Evolutionary conservation across 768 basidiomycete species (phyloP).

Genomic region (Russula lepida): DNA sequence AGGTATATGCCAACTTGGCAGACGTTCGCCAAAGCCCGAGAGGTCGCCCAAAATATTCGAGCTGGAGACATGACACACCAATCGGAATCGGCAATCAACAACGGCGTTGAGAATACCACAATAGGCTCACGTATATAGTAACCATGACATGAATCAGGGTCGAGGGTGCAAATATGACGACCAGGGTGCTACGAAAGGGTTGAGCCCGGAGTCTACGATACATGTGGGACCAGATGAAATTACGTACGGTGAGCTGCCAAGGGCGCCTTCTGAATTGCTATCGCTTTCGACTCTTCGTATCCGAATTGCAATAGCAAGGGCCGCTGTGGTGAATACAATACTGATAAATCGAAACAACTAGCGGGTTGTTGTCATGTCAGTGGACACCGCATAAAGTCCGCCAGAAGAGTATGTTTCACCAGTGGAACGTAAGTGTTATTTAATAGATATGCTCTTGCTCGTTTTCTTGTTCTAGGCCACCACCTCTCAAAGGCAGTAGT

Average conservation of each 20-base stretch:
- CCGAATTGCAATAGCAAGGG: constrained; percentile 69
- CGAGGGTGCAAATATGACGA: constrained; percentile 78
- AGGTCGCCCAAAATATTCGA: constrained; percentile 89
- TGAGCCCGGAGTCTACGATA: constrained; percentile 27
- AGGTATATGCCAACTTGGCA: constrained; percentile 76
- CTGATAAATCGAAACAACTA: constrained; percentile 83
- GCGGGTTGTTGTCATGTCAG: constrained; percentile 1
- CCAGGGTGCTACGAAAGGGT: constrained; percentile 46
- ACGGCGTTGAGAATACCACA: neutral
- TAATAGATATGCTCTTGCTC: constrained; percentile 57
- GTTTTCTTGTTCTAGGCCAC: constrained; percentile 35
- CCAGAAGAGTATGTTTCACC: constrained; percentile 35
- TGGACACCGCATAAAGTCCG: neutral
- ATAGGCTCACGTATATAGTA: constrained; percentile 69
- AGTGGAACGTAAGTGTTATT: constrained; percentile 72
- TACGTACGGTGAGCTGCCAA: constrained; percentile 58
- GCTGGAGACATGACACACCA: constrained; percentile 34
- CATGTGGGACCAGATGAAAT: constrained; percentile 32
- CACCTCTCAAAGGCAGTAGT: constrained; percentile 16
- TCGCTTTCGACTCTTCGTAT: constrained; percentile 54
- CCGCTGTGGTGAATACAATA: constrained; percentile 70
- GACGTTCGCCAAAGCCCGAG: constrained; percentile 90
- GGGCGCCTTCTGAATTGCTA: constrained; percentile 49
- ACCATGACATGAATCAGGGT: constrained; percentile 80
- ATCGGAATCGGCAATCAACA: constrained; percentile 21